Base-by-base conservation (phyloP, 495 filamentous ascomycete species). In the Tuber melanosporum region DNA sequence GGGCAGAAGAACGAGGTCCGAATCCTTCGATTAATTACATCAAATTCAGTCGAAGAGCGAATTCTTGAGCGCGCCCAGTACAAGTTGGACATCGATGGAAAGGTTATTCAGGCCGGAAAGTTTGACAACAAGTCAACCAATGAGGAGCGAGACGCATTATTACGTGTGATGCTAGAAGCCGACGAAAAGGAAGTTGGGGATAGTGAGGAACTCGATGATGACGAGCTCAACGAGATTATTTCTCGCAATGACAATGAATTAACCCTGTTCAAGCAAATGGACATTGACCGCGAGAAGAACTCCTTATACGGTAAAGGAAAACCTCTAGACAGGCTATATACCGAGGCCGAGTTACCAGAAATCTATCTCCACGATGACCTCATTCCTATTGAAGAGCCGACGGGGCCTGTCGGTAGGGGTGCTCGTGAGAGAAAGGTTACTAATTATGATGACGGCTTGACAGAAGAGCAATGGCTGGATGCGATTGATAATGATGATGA, bases 101-200 rank as follows among this genome's bases (percentile, higher is more conserved):
- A 99, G 86, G 94, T 99, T 81, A 99, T 99, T 78, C 95, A 99
- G 84, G 95, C 95, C 71, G 95, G 95, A 88, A 95, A 96, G 79
- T 99, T 99, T 86, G 95, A 99, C 82, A 99, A 99, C 85, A 99
- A 98, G 84, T 99, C 95, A 1, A 98, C 95, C 19, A 97, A 97
- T 82, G 96, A 97, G 75, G 95, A 99, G 85, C 92, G 95, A 87
- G 95, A 99, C 83, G 95, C 94, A 32, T 92, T 99, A 87, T 87
- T 99, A 73, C 89, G 95, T 77, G 94, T 94, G 41, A 90, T 99
- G 80, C 86, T 99, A 71, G 95, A 98, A 83, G 92, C 91, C 71
- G 95, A 95, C 1, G 95, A 98, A 78, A 89, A 88, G 49, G 91
- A 95, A 62, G 95, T 97, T 49, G 92, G 91, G 78, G 84, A 90